Base-by-base conservation (phyloP, 768 basidiomycete genomes). In the Udeniomyces megalosporus region DNA sequence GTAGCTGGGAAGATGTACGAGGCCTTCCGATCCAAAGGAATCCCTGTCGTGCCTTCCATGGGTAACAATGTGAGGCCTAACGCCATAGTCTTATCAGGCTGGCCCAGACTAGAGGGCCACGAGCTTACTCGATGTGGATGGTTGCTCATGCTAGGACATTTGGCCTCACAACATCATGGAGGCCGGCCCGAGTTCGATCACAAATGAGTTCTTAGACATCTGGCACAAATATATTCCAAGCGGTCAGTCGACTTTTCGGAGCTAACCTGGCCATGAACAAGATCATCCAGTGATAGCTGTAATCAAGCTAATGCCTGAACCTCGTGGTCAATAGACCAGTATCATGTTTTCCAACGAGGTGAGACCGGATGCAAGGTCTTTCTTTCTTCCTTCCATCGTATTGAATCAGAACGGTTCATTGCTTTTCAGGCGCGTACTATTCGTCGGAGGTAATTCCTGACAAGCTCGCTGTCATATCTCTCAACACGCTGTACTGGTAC, bases 401-500 rank as follows among this genome's bases (percentile, higher is more conserved):
- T 42, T 42, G 38, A 42, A 8, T 42, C n/a, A n/a, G n/a, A n/a
- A n/a, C n/a, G n/a, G n/a, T 26, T 8, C 11, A 3, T 8, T 28
- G 6, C 38, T 24, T 29, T 26, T 11, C 54, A 56, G 61, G 90
- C n/a, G 87, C 83, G 22, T 92, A 92, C 74, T 92, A 78, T 69
- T 78, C 85, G 2, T 76, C 80, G 42, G 88, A 91, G 68, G 84
- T 92, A 46, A 81, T 92, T 32, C 84, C 86, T 0, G 78, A 82
- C 65, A 69, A 80, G 60, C 68, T 91, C 44, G 87, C 86, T 12
- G 85, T 84, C 53, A 82, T 95, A 69, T 85, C 84, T 67, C 76
- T 92, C 56, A 95, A 91, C 73, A 90, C 89, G 0, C 80, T 92
- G 75, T 92, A 87, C 74, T 91, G 87, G 75, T 92, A 85, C 72